Conservation (phyloP, 139 green algal genomes). For the Chlamydomonas eustigma region DNA sequence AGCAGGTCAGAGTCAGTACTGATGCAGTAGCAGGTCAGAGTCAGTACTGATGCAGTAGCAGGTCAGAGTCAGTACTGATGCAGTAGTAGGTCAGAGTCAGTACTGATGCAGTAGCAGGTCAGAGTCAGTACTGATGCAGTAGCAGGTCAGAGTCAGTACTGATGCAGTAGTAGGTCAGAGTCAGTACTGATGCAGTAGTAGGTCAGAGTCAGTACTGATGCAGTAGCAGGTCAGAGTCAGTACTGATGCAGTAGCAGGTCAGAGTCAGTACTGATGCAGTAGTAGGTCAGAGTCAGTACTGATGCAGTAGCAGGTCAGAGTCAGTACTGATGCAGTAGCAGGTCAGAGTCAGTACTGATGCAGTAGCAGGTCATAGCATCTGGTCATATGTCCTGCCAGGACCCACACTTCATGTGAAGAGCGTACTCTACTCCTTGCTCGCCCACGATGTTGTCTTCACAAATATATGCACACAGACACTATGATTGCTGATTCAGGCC, state of each 20-base stretch:
- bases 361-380: neutral
- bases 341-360: neutral
- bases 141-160: neutral
- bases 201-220: neutral
- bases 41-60: no score
- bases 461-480: no score
- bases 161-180: neutral
- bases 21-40: constrained; percentile 49
- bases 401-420: no score
- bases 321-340: neutral
- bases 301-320: neutral
- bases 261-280: no score
- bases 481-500: no score
- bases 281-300: neutral
- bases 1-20: constrained; percentile 34
- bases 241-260: neutral
- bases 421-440: no score
- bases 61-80: no score
- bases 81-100: no score
- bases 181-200: no score
- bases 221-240: neutral
- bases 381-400: no score
- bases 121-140: neutral
- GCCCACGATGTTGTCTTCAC: no score
- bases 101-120: constrained; percentile 56